Evolutionary conservation across 1,139 yeast genomes (phyloP), one percentile per base, ranked within the genome.

Genomic region (Wickerhamomyces sp.): DNA sequence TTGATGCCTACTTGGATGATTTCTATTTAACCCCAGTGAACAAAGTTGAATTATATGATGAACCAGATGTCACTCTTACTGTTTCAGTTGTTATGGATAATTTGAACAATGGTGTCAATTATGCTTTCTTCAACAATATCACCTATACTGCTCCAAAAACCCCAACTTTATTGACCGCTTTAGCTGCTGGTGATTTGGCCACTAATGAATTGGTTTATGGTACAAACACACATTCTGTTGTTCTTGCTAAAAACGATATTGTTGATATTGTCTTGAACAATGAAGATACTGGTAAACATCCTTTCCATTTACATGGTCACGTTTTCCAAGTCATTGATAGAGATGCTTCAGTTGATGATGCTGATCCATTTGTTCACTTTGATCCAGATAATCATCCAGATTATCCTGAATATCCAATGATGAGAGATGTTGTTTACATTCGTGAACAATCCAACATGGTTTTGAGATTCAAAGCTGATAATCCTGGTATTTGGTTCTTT

Each of bases 401-500:
- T 7, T 79, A 71, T 68, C 90, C 94, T 36, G 78, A 76, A 43
- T 68, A 67, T 59, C 95, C 95, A 43, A 71, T 82, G 76, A 66
- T 72, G 47, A 77, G 95, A 65, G 95, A 87, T 61, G 80, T 88
- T 1, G 75, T 79, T 26, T 76, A 72, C 56, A 80, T 84, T 33
- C 75, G 76, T 53, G 81, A 86, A 31, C 82, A 81, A 56, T 86
- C 91, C 31, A 81, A 82, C 65, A 75, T 88, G 59, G 78, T 75
- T n/a, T 64, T 76, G 26, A 73, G 96, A 60, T 86, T 87, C 67
- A 75, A 72, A 54, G 88, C 95, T 43, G 80, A 84, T 59, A 87
- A 88, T 64, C 96, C 96, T 29, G 96, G 96, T 59, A 89, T 87
- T 37, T 88, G 95, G 95, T 73, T 84, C 60, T 89, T 89, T 87